Evolutionary conservation across 1,139 yeast species (phyloP), one percentile per base, ranked within the genome.

Genomic region (Yamadazyma trypodendri): DNA sequence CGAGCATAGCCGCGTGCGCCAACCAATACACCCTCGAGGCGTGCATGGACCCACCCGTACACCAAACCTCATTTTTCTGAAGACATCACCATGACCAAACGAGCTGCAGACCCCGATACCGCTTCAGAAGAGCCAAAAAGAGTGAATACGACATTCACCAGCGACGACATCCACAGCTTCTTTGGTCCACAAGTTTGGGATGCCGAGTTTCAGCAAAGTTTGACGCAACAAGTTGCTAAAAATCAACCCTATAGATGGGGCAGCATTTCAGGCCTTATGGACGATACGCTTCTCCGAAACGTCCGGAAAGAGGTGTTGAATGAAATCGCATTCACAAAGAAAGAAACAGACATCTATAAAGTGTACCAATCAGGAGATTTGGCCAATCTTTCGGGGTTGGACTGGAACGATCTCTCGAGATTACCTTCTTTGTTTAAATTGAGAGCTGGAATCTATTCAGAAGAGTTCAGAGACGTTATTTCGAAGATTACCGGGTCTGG

Each of bases 281-380:
- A 90, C 55, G 96, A 90, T 46, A 76, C 80, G 0, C 65, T 94
- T 20, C 65, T 94, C 39, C 69, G 94, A 46, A 72, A 75, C 28
- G 98, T 94, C 2, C 75, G 97, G 35, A 75, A 77, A 41, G 98
- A 94, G 58, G 90, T 94, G 28, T 74, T 87, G 50, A 68, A 72
- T 6, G 85, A 89, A 54, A 82, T 94, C 42, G 94, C 86, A 33
- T 94, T 94, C 66, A 89, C 97, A 14, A 80, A 82, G 54, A 94
- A 92, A 61, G 98, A 94, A 60, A 94, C 99, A 0, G 98, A 94
- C 55, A 94, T 94, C 44, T 94, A 94, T 63, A 90, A 88, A 58
- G 96, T 94, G 23, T 83, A 74, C 58, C 99, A 94, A 61, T 84
- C 94, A 34, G 99, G 98, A 20, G 98, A 94, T 60, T 72, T 94